Evolutionary conservation across 371 early-diverging fungal species (phyloP).

Genomic region (Mucor sp.): DNA sequence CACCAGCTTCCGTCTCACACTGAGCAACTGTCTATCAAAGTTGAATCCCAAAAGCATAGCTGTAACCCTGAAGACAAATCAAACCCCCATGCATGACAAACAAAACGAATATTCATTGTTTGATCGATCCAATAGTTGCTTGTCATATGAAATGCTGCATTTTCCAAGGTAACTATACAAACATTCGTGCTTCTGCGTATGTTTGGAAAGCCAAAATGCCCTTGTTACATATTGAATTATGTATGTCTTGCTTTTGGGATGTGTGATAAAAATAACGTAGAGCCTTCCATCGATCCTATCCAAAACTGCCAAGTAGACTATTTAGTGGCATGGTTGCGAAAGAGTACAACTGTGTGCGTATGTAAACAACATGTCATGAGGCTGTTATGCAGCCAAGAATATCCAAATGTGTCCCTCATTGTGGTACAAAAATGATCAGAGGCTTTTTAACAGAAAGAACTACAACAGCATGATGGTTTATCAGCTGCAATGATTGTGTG

Average conservation of each 20-base stretch:
- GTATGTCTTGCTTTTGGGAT: no score
- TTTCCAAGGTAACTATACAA: no score
- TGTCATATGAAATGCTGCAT: background rate
- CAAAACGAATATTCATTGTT: background rate
- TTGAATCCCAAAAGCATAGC: no score
- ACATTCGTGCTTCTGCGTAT: background rate
- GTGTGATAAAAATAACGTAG: no score
- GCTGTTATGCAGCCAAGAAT: slow-evolving; percentile 2
- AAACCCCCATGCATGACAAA: no score
- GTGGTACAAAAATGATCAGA: background rate
- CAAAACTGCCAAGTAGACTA: background rate
- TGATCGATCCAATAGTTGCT: background rate
- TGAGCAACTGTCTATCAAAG: no score
- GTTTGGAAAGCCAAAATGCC: background rate
- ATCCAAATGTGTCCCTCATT: background rate
- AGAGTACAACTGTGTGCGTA: no score
- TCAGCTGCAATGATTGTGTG: background rate
- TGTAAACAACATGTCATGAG: slow-evolving; percentile 1
- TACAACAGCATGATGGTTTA: background rate
- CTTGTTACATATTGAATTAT: background rate
- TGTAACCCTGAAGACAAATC: no score
- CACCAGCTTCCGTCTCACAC: no score
- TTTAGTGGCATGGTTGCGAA: background rate
- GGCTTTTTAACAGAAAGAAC: background rate
- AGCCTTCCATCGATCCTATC: background rate